Conservation (phyloP, 306 rosid genomes). For the Heteromeles arbutifolia region DNA sequence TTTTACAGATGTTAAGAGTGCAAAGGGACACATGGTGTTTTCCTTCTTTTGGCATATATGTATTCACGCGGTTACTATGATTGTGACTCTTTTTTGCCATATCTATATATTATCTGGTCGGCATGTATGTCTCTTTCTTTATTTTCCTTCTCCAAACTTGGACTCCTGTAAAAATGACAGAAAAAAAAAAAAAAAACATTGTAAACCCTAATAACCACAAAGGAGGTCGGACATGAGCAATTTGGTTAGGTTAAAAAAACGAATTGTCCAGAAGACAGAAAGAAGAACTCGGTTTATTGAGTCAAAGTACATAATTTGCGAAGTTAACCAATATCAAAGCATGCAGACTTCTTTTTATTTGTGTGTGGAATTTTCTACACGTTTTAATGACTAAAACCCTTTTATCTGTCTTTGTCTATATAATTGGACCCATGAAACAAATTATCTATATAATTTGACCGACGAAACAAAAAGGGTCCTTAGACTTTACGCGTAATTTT, state of each 20-base stretch:
- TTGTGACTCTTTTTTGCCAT: neutral
- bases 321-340: neutral
- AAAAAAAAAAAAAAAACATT: neutral
- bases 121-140: neutral
- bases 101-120: neutral
- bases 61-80: neutral
- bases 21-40: neutral
- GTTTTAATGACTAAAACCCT: slow-evolving; percentile 26
- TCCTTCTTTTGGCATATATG: neutral
- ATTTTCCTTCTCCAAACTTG: neutral
- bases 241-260: neutral
- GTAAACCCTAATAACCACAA: neutral
- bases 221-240: neutral
- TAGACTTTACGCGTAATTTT: neutral
- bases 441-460: neutral
- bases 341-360: neutral
- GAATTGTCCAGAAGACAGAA: neutral
- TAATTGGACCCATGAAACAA: neutral
- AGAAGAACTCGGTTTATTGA: neutral
- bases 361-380: slow-evolving; percentile 17
- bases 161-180: neutral
- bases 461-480: neutral
- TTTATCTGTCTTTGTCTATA: neutral
- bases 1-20: neutral
- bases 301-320: slow-evolving; percentile 11